Base-by-base conservation (phyloP, 805 yeast species). In the Kuraishia cidri region DNA sequence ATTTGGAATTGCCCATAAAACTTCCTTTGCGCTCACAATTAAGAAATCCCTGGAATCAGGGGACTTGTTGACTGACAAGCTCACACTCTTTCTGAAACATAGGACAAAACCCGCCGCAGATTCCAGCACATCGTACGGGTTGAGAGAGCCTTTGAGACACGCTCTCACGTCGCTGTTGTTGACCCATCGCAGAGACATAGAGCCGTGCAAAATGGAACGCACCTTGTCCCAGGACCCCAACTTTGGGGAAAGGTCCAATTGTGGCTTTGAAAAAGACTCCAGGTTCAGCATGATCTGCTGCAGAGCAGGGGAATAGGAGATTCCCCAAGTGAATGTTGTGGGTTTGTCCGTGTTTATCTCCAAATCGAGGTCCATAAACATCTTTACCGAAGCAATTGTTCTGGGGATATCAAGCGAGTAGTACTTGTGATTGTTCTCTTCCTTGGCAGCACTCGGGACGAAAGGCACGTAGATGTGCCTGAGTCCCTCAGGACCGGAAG, bases 161-260 rank as follows among this genome's bases (percentile, higher is more conserved):
- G 80, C 66, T 36, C 74, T 70, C 28, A 82, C 61, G 13, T 64
- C 62, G 9, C 75, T 69, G 1, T 68, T 59, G 15, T 70, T 53
- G 3, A 56, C 55, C 66, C 83, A 70, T 11, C 56, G 48, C 35
- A 86, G 63, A 33, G 79, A 55, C 5, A 42, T 17, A 13, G 72
- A 68, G 0, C 95, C 94, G 58, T 88, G 97, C 44, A 86, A 59
- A 11, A 80, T 64, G 19, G 77, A 66, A 31, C 95, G 60, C 18
- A 86, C 55, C 50, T 87, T 90, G 54, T 88, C 97, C 97, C 97
- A 88, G 43, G 87, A 78, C 1, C 97, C 97, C 10, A 86, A 58
- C 43, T 80, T 81, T 3, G 74, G 69, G 2, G 95, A 84, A 0
- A 88, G 88, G 51, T 88, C 97, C 11, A 82, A 58, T 0, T 94